These are phyloP conservation scores for Phialophora macrospora DNA, from an alignment of 2,329 filamentous ascomycete genomes.

Conservation along the genomic window DNA sequence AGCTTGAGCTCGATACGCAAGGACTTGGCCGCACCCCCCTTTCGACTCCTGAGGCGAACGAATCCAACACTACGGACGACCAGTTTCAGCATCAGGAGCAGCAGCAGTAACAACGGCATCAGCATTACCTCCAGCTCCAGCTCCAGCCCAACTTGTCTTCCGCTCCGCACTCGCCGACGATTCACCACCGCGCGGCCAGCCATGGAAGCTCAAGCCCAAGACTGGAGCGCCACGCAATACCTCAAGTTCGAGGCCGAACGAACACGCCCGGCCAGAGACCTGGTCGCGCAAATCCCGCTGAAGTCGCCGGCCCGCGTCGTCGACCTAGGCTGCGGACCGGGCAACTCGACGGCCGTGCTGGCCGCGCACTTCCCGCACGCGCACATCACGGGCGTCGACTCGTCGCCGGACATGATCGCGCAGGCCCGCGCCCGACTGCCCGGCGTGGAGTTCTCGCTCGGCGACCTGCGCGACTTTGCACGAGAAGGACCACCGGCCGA, in stretches of 20 bases:
- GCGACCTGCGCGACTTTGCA: conserved; percentile 53
- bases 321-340: conserved; percentile 66
- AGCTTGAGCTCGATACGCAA: background rate
- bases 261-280: conserved; percentile 59
- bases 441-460: conserved; percentile 52
- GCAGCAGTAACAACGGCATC: too few relatives aligned
- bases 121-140: background rate
- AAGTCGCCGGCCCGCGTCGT: conserved; percentile 53
- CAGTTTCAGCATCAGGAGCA: background rate
- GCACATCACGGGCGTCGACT: conserved; percentile 58
- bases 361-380: conserved; percentile 55
- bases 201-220: conserved; percentile 39
- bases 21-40: background rate
- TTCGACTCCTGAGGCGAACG: background rate
- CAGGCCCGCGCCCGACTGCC: conserved; percentile 53
- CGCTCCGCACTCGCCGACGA: background rate
- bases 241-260: conserved; percentile 61
- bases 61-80: background rate
- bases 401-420: conserved; percentile 60
- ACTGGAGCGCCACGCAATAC: conserved; percentile 64
- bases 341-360: conserved; percentile 61
- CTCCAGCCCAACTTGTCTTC: background rate
- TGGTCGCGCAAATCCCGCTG: conserved; percentile 56
- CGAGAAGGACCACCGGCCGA: conserved; percentile 43
- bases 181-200: conserved; percentile 3